Evolutionary conservation across 1,284 basidiomycete species (phyloP), one percentile per base, ranked within the genome.

Genomic region (Ceratorhiza oryzae-sativae): DNA sequence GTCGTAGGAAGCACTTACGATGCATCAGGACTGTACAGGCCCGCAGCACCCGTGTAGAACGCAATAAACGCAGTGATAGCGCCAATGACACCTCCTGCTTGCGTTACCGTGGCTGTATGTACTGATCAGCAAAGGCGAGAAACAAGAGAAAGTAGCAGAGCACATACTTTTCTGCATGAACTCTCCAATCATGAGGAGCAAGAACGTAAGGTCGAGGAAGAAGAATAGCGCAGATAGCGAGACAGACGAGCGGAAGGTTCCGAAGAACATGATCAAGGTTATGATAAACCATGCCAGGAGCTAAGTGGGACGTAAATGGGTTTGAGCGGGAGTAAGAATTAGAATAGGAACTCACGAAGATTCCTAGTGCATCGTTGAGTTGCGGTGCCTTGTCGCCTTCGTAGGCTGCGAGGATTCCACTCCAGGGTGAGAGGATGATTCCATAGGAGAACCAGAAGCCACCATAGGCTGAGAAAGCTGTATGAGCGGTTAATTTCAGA

Each of bases 381-480:
- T 90, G 85, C 0, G 76, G 76, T 1, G 76, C 71, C 3, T 78
- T 77, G 71, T 82, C 82, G 0, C 81, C 79, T 0, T 71, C 74
- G 76, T 87, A 92, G 0, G 89, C 85, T 0, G 80, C 78, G 12
- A 80, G 51, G 71, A 96, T 84, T 6, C 87, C 79, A 51, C 82
- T 80, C 76, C 46, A 48, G 27, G 60, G 49, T 30, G 90, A 85
- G 77, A 88, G 80, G 74, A 91, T 86, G 0, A 86, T 83, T 8
- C 86, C 90, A 71, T 87, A 93, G 2, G 90, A 92, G 80, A 93
- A 81, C 92, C 92, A 94, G 84, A 94, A 95, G 1, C 87, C 88
- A 71, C 92, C 93, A 77, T 92, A 95, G 1, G 88, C 89, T 0
- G 89, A 83, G 84, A 95, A 94, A 0, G 93, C 95, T 85, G 86